Base-by-base conservation (phyloP, 805 yeast species). In the Pichia exigua region DNA sequence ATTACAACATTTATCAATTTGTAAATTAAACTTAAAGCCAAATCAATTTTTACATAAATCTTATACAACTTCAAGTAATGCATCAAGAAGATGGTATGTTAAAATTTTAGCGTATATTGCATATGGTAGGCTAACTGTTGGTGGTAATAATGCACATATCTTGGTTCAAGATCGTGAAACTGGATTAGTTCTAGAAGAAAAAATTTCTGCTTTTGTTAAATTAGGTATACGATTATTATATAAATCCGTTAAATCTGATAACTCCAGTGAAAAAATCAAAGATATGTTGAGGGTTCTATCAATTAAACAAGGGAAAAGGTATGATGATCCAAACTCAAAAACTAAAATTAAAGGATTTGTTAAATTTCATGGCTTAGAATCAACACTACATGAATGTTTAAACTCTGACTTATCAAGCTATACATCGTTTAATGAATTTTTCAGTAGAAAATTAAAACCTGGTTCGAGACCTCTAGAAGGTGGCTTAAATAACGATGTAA, bases 131-230 rank as follows among this genome's bases (percentile, higher is more conserved):
- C 85, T 90, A 64, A 81, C 82, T 46, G 68, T 92, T 39, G 97
- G 97, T 2, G 82, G 84, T 24, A 88, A 92, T 63, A 89, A 95
- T 46, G 99, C 97, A 11, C 92, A 92, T 62, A 92, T 94, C 30
- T 72, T 94, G 47, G 97, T 92, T 2, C 98, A 94, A 65, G 97
- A 94, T 65, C 74, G 99, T 54, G 73, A 77, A 18, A 84, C 97
- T 0, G 99, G 99, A 0, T 77, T 87, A 45, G 81, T 92, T n/a
- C 67, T 86, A 62, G 98, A 92, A 64, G 99, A 92, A 61, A 89
- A 89, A 61, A 92, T 94, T 87, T 83, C 91, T 52, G 80, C 87
- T 1, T 87, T 87, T 60, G 94, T 94, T 12, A 74, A 97, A 46
- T 64, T 94, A 39, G 99, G 98, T 0, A 92, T 92, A 49, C 68